Evolutionary conservation across 495 filamentous ascomycete species (phyloP), one percentile per base, ranked within the genome.

Genomic region (Cercophora newfieldiana): DNA sequence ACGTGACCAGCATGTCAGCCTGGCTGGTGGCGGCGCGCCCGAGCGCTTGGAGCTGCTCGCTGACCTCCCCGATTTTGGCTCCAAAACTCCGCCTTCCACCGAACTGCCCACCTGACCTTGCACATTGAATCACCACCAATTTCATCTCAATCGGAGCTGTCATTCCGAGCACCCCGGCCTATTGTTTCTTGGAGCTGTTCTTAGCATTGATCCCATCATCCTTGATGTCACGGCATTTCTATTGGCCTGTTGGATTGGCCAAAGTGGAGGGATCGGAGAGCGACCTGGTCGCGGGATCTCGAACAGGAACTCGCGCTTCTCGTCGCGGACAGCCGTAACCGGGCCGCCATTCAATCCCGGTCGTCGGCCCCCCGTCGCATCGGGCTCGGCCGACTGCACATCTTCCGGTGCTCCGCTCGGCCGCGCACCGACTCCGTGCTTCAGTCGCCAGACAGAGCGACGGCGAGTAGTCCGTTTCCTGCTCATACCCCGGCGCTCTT

Each of bases 181-280:
- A 3, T 18, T 49, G 30, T 21, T 18, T 24, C 21, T 26, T 18
- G 21, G 58, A 24, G 19, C 2, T 60, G 48, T 7, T 30, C 26
- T 53, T 25, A 16, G 10, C 21, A 33, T 24, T 61, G 31, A 61
- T 25, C 61, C 18, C 57, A 59, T 26, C 25, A 59, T 67, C 56
- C 60, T 69, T 53, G 50, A 72, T 74, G 70, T 68, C 44, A 57
- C 58, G 49, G 53, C 57, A 55, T 61, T 22, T 28, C 25, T 50
- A 28, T 59, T 48, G 30, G 16, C 25, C 44, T 26, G 44, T 50
- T 51, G 66, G 73, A 62, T 19, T 22, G 67, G 44, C 63, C 63
- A 14, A 44, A 44, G 69, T 19, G 63, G 69, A 67, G 79, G 70
- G 72, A 66, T 37, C 50, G 67, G 56, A 67, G 57, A 22, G 66